These are phyloP conservation scores for Hymenoscyphus albidus DNA, from an alignment of 2,329 filamentous ascomycete species.

Conservation along the genomic window DNA sequence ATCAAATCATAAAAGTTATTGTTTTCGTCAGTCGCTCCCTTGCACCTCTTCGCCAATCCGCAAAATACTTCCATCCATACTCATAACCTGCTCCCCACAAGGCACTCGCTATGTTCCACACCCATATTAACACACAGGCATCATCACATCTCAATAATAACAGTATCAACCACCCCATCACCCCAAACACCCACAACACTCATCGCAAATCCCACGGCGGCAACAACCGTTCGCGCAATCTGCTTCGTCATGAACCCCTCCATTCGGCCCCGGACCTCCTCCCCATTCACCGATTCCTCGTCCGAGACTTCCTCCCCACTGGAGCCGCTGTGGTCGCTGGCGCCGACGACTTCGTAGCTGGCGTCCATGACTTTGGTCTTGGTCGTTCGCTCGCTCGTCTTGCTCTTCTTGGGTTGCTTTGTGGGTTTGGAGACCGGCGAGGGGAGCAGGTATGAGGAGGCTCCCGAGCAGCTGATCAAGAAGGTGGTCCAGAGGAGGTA, in stretches of 20 bases:
- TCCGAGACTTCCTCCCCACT: conserved; percentile 46
- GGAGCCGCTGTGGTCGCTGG: conserved; percentile 42
- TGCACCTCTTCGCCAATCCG: neutral
- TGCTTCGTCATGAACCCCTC: conserved; percentile 53
- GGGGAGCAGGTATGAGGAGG: conserved; percentile 37
- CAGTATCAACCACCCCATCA: conserved; percentile 45
- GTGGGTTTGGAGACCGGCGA: neutral
- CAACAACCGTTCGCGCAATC: conserved; percentile 49
- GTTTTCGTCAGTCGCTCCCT: neutral
- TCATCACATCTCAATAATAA: conserved; percentile 30
- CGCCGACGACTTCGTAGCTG: conserved; percentile 65
- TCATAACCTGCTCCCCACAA: neutral
- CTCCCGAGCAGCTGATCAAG: conserved; percentile 52
- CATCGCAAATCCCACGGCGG: conserved; percentile 56
- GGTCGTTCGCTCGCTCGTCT: conserved; percentile 21
- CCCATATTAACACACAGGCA: neutral
- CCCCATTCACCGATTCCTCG: conserved; percentile 54
- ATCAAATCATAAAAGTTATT: neutral
- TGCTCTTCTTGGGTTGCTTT: conserved; percentile 17
- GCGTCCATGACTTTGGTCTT: conserved; percentile 52
- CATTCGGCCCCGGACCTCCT: conserved; percentile 56
- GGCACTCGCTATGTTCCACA: neutral
- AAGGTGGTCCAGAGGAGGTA: conserved; percentile 85
- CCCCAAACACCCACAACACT: conserved; percentile 64
- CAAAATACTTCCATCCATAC: neutral